Conservation (phyloP, 163 green algal species). For the Scenedesmus sp. region DNA sequence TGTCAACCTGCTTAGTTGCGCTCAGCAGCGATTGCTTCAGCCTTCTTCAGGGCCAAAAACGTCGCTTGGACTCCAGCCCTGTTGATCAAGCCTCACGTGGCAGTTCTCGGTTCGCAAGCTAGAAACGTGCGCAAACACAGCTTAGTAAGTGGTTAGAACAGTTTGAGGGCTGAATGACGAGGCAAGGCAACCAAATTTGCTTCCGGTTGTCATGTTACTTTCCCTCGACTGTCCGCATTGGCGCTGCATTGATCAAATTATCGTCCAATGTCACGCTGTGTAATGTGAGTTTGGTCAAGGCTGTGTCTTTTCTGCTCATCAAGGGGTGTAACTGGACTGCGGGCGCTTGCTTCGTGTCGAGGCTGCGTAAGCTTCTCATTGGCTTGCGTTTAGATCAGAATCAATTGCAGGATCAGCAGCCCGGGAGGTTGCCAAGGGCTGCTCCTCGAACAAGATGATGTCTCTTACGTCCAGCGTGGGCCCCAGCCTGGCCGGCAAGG, state of each 20-base stretch:
- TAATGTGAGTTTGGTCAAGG: background rate
- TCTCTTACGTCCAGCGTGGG: slow-evolving; percentile 18
- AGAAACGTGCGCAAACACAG: too few species aligned
- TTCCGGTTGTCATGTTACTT: background rate
- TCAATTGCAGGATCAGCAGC: background rate
- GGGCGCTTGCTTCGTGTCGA: background rate
- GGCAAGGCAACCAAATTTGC: background rate
- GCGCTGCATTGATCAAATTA: background rate
- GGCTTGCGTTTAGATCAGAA: background rate
- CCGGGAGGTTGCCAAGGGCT: background rate
- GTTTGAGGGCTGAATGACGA: too few species aligned
- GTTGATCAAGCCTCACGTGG: background rate
- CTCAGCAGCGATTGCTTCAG: background rate
- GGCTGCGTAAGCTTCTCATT: background rate
- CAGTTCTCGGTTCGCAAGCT: background rate
- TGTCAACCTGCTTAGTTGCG: too few species aligned
- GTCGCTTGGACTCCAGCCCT: background rate
- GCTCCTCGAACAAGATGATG: slow-evolving; percentile 16
- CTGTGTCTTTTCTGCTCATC: background rate
- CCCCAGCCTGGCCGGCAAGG: slow-evolving; percentile 14
- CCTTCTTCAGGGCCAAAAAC: too few species aligned
- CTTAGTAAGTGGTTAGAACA: too few species aligned
- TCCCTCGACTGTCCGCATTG: background rate
- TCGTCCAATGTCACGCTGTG: background rate
- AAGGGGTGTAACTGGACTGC: background rate